A percentile compares a stretch with the other conserved stretches of the same genome.
Evolutionary conservation across 2,329 filamentous ascomycete genomes (phyloP).

Genomic region (Penicillium brevicompactum): DNA sequence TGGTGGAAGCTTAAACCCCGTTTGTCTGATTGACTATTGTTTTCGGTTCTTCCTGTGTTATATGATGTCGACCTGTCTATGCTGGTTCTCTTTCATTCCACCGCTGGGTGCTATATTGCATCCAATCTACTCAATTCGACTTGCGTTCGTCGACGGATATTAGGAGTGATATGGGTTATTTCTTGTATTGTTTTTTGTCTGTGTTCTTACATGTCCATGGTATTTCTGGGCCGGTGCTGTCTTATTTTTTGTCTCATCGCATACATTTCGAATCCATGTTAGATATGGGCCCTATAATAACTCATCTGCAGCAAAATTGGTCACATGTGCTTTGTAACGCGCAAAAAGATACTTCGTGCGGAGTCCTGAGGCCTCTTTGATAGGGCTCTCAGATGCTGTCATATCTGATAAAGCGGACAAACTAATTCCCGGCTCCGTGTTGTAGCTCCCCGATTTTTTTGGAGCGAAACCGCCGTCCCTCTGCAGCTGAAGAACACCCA

Average conservation of each 20-base stretch:
- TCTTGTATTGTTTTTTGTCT: slow-evolving; percentile 15
- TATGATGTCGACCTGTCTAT: slow-evolving; percentile 2
- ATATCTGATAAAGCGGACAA: slow-evolving; percentile 7
- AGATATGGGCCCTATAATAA: slow-evolving; percentile 30
- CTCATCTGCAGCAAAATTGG: slow-evolving; percentile 2
- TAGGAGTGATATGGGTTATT: slow-evolving; percentile 31
- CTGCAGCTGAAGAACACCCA: not conserved
- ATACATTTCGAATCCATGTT: slow-evolving; percentile 33
- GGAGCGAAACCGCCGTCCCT: slow-evolving; percentile 8
- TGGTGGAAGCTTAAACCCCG: slow-evolving; percentile 70
- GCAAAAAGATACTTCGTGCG: not conserved
- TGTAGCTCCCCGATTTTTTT: slow-evolving; percentile 12
- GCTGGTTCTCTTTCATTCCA: slow-evolving; percentile 16
- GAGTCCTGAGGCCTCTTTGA: too few species aligned
- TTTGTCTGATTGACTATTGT: slow-evolving; percentile 6
- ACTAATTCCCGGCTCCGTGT: slow-evolving; percentile 13
- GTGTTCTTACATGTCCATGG: slow-evolving; percentile 20
- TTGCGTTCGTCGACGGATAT: slow-evolving; percentile 36
- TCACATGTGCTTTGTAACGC: not conserved
- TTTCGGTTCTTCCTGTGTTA: slow-evolving; percentile 19
- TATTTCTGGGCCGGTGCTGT: slow-evolving; percentile 22
- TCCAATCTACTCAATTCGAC: slow-evolving; percentile 29
- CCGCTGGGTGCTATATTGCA: slow-evolving; percentile 35
- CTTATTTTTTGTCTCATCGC: slow-evolving; percentile 25
- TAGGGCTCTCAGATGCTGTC: too few species aligned